Evolutionary conservation across 2,329 filamentous ascomycete genomes (phyloP), one percentile per base, ranked within the genome.

Genomic region (Aspergillus caelatus): DNA sequence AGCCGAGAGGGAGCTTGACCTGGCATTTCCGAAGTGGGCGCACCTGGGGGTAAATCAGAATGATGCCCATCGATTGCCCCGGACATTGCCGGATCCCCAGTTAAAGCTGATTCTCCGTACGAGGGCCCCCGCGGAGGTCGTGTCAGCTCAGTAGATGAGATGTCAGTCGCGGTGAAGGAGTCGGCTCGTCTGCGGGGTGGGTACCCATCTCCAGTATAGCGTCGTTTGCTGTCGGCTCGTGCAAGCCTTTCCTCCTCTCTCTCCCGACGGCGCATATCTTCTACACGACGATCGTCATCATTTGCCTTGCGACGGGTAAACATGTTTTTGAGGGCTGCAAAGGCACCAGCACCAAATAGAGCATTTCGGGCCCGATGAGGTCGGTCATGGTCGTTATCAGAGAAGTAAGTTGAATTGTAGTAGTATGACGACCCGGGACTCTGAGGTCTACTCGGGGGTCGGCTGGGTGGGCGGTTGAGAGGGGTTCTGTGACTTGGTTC

Each of bases 191-290:
- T 69, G 65, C 72, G 74, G 32, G 75, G 76, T 54, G 74, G 74
- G 56, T 71, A 72, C 2, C 89, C 89, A 73, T 93, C 91, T 32
- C 87, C 90, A 2, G 90, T 92, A 65, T 87, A 92, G 69, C 88
- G 86, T n/a, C 85, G 82, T 36, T 84, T 84, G 41, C 85, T 86
- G 63, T 85, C 83, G 60, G 79, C 79, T 69, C 85, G 80, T 55
- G 82, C 80, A 32, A 86, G 69, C 28, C 81, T 79, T 70, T 87
- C 85, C 55, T 86, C 78, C 67, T 85, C 84, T 28, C 80, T 74
- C 63, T 85, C 83, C 65, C 82, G 82, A 64, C 78, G 80, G 59
- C 81, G 81, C 62, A 85, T 76, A 52, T 81, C 81, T 57, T 84
- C 85, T 6, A 91, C 85, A 26, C 87, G 85, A 59, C 87, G 84